Evolutionary conservation across 2,329 filamentous ascomycete genomes (phyloP).

Genomic region (Drechmeria coniospora): DNA sequence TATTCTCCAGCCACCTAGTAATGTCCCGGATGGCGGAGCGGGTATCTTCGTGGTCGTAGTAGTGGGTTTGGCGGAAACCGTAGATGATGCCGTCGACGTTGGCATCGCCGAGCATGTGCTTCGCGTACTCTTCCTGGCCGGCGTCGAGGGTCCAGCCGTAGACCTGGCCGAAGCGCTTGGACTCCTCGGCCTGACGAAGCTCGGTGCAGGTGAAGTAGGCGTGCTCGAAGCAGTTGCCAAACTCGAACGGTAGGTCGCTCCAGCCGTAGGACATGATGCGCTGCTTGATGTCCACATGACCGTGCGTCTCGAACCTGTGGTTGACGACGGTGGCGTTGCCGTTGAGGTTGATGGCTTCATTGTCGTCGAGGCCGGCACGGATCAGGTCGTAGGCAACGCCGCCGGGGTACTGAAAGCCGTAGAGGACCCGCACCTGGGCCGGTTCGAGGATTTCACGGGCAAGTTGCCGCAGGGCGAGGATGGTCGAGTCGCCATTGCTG

Average conservation of each 20-base stretch:
- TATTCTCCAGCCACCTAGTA: not conserved
- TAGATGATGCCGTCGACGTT: slow-evolving; percentile 4
- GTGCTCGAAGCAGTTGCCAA: slow-evolving; percentile 2
- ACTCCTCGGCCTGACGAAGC: slow-evolving; percentile 1
- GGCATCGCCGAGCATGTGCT: not conserved
- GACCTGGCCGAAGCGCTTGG: not conserved
- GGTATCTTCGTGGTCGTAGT: not conserved
- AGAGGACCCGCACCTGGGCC: slow-evolving; percentile 2
- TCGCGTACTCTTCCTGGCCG: not conserved
- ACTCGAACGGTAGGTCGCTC: slow-evolving; percentile 1
- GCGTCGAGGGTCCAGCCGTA: slow-evolving; percentile 1
- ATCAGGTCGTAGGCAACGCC: slow-evolving; percentile 1
- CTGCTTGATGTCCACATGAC: not conserved
- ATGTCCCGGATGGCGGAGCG: not conserved
- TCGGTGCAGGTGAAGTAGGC: slow-evolving; percentile 1
- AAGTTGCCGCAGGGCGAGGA: slow-evolving; percentile 1
- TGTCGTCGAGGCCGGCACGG: slow-evolving; percentile 1
- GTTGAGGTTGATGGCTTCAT: slow-evolving; percentile 3
- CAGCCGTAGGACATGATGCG: slow-evolving; percentile 3
- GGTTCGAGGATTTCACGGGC: slow-evolving; percentile 2
- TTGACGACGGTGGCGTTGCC: not conserved
- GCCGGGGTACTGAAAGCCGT: slow-evolving; percentile 3
- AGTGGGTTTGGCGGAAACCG: slow-evolving; percentile 1
- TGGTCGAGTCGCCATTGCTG: not conserved
- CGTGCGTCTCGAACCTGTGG: not conserved